Conservation (phyloP, 169 alveolate species). For the Besnoitia besnoiti region DNA sequence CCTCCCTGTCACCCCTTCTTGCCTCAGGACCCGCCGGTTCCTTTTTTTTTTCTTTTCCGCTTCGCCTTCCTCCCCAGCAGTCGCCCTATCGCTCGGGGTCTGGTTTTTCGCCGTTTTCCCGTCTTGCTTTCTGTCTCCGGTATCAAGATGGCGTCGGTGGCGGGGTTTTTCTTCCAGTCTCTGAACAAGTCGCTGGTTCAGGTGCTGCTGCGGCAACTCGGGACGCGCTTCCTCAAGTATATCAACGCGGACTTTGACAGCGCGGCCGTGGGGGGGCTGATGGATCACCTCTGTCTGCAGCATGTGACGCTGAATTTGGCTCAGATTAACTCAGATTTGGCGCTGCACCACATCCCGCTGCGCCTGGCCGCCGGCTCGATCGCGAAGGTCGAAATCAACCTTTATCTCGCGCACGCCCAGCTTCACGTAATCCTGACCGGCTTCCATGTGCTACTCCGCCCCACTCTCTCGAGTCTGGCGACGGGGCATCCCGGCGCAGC, state of each 20-base stretch:
- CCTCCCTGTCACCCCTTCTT: background rate
- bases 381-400: conserved; percentile 26
- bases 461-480: no score
- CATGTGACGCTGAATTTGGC: background rate
- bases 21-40: no score
- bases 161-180: background rate
- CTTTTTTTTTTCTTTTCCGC: no score
- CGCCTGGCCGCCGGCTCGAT: background rate
- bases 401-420: conserved; percentile 26
- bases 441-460: background rate
- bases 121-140: background rate
- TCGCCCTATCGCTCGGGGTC: background rate
- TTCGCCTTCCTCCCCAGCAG: background rate
- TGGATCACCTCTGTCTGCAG: background rate
- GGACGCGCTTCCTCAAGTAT: conserved; percentile 8
- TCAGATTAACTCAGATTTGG: conserved; percentile 8
- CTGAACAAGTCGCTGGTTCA: conserved; percentile 22
- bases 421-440: conserved; percentile 24
- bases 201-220: conserved; percentile 4
- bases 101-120: background rate
- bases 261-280: conserved; percentile 38
- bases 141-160: conserved; percentile 36
- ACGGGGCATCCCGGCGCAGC: no score
- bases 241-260: conserved; percentile 2
- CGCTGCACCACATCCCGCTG: background rate